Evolutionary conservation across 768 basidiomycete genomes (phyloP).

Genomic region (Russula brevipes): DNA sequence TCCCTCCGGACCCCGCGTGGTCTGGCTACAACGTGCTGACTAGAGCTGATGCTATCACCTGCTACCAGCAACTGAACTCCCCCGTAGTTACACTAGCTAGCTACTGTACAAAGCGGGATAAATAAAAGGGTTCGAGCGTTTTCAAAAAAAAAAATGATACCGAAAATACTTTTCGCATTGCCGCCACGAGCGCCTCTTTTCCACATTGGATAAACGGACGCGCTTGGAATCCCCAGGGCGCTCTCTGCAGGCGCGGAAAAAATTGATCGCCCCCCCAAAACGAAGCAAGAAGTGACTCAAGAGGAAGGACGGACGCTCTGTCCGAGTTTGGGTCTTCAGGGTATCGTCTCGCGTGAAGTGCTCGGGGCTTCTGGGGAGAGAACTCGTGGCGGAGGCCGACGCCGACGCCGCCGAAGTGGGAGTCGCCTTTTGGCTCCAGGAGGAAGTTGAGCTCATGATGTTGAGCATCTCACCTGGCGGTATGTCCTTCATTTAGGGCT

Average conservation of each 20-base stretch:
- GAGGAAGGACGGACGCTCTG: conserved; percentile 35
- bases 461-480: conserved; percentile 60
- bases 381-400: conserved; percentile 46
- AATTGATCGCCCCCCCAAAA: conserved; percentile 12
- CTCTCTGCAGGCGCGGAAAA: neutral
- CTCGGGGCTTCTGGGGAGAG: conserved; percentile 57
- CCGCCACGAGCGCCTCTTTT: no score
- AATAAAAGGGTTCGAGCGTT: no score
- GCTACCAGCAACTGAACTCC: no score
- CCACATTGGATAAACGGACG: no score
- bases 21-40: no score
- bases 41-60: no score
- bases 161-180: no score
- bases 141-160: no score
- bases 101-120: no score
- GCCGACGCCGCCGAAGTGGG: conserved; percentile 46
- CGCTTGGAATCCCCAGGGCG: neutral
- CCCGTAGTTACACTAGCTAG: no score
- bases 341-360: conserved; percentile 73
- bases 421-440: conserved; percentile 55
- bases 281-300: conserved; percentile 27
- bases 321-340: conserved; percentile 63
- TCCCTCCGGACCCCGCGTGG: no score
- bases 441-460: conserved; percentile 62
- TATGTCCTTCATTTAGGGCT: conserved; percentile 29